These are phyloP conservation scores for Peronospora destructor DNA, from an alignment of 352 stramenopile genomes.

Conservation along the genomic window DNA sequence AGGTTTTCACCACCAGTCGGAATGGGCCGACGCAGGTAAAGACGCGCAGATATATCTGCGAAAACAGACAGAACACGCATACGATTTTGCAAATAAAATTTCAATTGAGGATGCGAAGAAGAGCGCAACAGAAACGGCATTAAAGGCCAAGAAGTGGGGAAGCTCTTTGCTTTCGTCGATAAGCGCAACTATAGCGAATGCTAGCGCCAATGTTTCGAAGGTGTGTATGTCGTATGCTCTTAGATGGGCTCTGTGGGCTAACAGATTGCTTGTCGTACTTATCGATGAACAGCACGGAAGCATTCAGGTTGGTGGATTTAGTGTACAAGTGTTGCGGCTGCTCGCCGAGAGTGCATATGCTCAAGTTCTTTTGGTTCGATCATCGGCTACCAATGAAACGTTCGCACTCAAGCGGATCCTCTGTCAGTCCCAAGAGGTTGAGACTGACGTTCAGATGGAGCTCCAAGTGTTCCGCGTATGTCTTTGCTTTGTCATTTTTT, in stretches of 20 bases:
- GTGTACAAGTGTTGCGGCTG: constrained; percentile 56
- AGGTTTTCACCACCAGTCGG: constrained; percentile 14
- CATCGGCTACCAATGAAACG: constrained; percentile 52
- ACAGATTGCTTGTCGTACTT: background rate
- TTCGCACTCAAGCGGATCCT: constrained; percentile 82
- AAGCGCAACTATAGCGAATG: constrained; percentile 65
- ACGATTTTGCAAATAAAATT: constrained; percentile 87
- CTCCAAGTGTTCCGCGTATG: constrained; percentile 67
- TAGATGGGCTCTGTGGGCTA: background rate
- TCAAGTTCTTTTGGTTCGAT: constrained; percentile 77
- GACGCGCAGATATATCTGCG: constrained; percentile 58
- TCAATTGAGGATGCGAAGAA: constrained; percentile 83
- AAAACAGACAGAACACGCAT: constrained; percentile 80
- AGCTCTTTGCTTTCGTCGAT: constrained; percentile 74
- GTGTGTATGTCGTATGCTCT: constrained; percentile 15
- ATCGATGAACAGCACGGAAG: constrained; percentile 45
- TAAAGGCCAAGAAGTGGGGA: constrained; percentile 85
- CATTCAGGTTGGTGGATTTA: constrained; percentile 67
- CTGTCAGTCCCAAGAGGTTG: constrained; percentile 74
- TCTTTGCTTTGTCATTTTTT: background rate
- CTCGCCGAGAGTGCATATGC: constrained; percentile 72
- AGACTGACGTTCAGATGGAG: constrained; percentile 70
- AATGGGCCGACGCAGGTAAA: constrained; percentile 38
- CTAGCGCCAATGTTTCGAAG: constrained; percentile 48
- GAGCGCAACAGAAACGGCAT: constrained; percentile 69